Evolutionary conservation across 1,284 basidiomycete species (phyloP).

Genomic region (Irpex lacteus): DNA sequence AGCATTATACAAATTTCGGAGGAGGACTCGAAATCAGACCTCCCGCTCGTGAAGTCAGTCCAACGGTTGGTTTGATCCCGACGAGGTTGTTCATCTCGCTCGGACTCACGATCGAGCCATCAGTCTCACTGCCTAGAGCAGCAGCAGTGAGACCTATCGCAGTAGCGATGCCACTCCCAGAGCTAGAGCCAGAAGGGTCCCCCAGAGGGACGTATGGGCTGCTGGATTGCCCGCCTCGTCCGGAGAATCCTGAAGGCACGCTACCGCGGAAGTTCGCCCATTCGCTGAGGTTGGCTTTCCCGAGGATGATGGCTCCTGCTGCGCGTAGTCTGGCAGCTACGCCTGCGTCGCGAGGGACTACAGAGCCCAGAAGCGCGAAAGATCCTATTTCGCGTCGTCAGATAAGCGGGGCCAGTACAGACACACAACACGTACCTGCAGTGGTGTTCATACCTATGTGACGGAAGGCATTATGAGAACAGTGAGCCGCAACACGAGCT

Average conservation of each 20-base stretch:
- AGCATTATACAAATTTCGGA: background rate
- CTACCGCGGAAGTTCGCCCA: slow-evolving; percentile 59
- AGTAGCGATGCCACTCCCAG: slow-evolving; percentile 59
- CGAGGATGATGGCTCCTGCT: slow-evolving; percentile 69
- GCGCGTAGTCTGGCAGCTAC: slow-evolving; percentile 57
- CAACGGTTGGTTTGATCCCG: slow-evolving; percentile 52
- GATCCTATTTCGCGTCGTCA: slow-evolving; percentile 36
- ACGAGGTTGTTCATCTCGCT: slow-evolving; percentile 43
- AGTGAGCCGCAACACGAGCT: slow-evolving; percentile 18
- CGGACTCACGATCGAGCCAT: slow-evolving; percentile 57
- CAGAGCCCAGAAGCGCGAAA: slow-evolving; percentile 51
- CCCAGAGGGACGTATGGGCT: slow-evolving; percentile 59
- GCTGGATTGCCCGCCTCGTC: slow-evolving; percentile 60
- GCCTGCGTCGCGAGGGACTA: slow-evolving; percentile 61
- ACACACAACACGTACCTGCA: slow-evolving; percentile 24
- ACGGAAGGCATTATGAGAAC: background rate
- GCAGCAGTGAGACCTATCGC: slow-evolving; percentile 62
- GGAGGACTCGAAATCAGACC: slow-evolving; percentile 26
- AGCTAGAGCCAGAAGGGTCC: slow-evolving; percentile 64
- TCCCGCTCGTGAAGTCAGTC: slow-evolving; percentile 47
- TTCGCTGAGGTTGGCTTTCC: slow-evolving; percentile 66
- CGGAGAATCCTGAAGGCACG: slow-evolving; percentile 61
- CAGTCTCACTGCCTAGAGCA: slow-evolving; percentile 63
- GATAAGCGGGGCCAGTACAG: too few species aligned
- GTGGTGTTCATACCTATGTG: slow-evolving; percentile 63